Evolutionary conservation across 306 rosid species (phyloP).

Genomic region (Lotus japonicus): DNA sequence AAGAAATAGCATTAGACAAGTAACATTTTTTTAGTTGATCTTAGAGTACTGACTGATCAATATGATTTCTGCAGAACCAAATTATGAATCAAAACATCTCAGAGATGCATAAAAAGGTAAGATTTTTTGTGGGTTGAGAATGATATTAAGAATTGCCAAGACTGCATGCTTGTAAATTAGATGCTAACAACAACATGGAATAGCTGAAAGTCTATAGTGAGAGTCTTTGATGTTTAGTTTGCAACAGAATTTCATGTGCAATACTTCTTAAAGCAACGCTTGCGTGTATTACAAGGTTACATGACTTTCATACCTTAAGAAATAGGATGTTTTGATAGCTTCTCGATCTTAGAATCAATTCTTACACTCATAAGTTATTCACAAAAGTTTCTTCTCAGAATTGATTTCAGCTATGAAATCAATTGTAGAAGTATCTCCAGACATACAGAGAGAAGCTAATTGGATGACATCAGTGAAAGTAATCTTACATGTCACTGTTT

Average conservation of each 20-base stretch:
- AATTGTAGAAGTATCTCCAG: no score
- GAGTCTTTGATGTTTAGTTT: not conserved
- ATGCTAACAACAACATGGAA: not conserved
- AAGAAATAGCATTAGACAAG: not conserved
- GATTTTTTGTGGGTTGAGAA: not conserved
- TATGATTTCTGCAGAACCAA: conserved; percentile 63
- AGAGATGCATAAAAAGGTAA: conserved; percentile 71
- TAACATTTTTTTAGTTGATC: not conserved
- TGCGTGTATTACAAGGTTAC: no score
- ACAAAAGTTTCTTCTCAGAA: no score
- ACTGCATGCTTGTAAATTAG: not conserved
- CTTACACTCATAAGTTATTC: no score
- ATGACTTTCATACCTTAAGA: no score
- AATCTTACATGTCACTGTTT: not conserved
- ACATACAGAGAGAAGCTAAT: no score
- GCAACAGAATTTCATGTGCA: not conserved
- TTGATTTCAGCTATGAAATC: no score
- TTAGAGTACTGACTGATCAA: not conserved
- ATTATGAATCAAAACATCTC: conserved; percentile 64
- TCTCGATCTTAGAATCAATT: no score
- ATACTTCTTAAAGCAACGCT: not conserved
- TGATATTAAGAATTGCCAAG: not conserved
- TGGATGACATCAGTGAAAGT: not conserved
- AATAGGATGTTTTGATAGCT: no score
- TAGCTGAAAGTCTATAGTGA: not conserved